Percentiles rank a stretch among this genome's conserved stretches.
Evolutionary conservation across 2,329 filamentous ascomycete species (phyloP).

Genomic region (Colletotrichum simmondsii): DNA sequence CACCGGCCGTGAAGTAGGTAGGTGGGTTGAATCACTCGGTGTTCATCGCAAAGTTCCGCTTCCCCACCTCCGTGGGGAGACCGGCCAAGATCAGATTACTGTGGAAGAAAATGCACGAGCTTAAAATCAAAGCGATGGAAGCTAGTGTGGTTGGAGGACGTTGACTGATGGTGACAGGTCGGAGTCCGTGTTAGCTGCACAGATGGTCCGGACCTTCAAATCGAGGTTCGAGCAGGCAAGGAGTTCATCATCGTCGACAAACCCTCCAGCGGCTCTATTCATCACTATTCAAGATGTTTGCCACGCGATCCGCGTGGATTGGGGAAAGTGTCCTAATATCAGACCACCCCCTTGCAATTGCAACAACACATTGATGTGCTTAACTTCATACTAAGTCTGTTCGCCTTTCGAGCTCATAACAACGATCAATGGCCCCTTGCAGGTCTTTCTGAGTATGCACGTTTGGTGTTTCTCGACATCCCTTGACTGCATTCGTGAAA

Average conservation of each 20-base stretch:
- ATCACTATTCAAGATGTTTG: background rate
- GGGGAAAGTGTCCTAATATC: background rate
- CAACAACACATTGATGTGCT: background rate
- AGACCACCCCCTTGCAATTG: background rate
- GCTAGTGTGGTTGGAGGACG: background rate
- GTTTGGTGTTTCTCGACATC: background rate
- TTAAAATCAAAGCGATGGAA: background rate
- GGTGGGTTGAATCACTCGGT: too few relatives aligned
- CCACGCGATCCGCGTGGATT: background rate
- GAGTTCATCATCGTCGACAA: background rate
- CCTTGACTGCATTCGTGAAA: slow-evolving; percentile 18
- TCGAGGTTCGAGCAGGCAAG: background rate
- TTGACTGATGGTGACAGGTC: background rate
- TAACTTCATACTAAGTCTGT: background rate
- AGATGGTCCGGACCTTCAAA: background rate
- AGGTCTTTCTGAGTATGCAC: background rate
- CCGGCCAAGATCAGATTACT: background rate
- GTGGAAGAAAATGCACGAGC: background rate
- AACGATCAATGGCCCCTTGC: background rate
- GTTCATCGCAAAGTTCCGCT: background rate
- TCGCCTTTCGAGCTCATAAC: background rate
- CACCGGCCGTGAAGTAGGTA: background rate
- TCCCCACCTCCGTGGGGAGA: background rate
- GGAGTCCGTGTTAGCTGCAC: background rate
- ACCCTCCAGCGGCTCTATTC: background rate